Evolutionary conservation across 2,329 filamentous ascomycete genomes (phyloP), one percentile per base, ranked within the genome.

Genomic region (Fusarium gaditjirri): DNA sequence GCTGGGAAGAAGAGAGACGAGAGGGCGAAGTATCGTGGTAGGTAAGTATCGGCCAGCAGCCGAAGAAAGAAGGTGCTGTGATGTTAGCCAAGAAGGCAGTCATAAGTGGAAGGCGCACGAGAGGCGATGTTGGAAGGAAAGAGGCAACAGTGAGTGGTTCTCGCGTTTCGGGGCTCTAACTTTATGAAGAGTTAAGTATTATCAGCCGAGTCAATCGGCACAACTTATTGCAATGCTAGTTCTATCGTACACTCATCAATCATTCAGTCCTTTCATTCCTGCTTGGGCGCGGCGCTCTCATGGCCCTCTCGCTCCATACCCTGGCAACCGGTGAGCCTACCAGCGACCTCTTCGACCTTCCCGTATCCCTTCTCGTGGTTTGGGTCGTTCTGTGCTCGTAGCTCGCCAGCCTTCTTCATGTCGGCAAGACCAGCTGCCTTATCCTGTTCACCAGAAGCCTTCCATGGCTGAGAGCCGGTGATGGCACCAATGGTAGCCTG

Each of bases 231-330:
- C 31, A 54, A 42, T 64, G 56, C 35, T 50, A 69, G 33, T 11
- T 43, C 49, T 72, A 72, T 72, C 13, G 19, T 71, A 73, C 57
- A 49, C 1, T 29, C 54, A 44, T 50, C n/a, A 53, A 57, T 41
- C 25, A 16, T 46, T 14, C 8, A n/a, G 4, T 29, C 23, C 57
- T 31, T 42, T 60, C 55, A 75, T 43, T 73, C 74, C 35, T 77
- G 74, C 60, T 81, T 77, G 68, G 79, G 81, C 60, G 80, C 81
- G 74, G 79, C 81, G 75, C 87, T 90, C 23, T 83, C 85, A 19
- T 82, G 84, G 0, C 90, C 90, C 79, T 92, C 90, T 60, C 86
- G 85, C 80, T 88, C 83, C 91, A 93, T 93, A 0, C 91, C 91
- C 79, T 91, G 89, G 72, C 91, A 93, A 0, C 91, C 91, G 0